Evolutionary conservation across 768 basidiomycete genomes (phyloP), one percentile per base, ranked within the genome.

Genomic region (Baorangia bicolor): DNA sequence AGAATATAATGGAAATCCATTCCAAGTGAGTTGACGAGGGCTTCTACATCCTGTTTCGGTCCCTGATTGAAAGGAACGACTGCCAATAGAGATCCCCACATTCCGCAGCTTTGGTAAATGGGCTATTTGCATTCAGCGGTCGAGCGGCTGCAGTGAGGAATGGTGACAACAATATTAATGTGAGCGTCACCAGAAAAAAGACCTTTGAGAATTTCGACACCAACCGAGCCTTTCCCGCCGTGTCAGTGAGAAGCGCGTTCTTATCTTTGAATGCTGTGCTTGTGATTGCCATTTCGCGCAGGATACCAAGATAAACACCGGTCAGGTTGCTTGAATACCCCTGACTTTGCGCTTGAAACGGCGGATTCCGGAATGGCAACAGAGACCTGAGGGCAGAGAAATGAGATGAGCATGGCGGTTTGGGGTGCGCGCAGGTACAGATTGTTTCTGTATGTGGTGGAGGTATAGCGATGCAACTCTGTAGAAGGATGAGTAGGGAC

Each of bases 31-130:
- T 98, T 95, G 63, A 99, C 87, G 49, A 99, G 85, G 5, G 95
- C 94, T 66, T 99, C 97, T 35, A 98, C 93, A 62, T 99, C 97
- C 71, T 98, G 97, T 74, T 94, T 97, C 4, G 97, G 98, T 27
- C 91, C 97, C 72, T 98, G 96, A 68, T 99, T 99, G 85, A 98
- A 99, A 14, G 97, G 97, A 33, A 99, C 96, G 48, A 99, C 96
- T 13, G 94, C 94, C 42, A 99, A 81, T n/a, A 94, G 90, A n/a
- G 96, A 95, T 9, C 95, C 96, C 60, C 92, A 88, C 63, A 92
- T 93, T 20, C 97, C 97, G 65, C 87, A 88, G 56, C 89, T 87
- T 73, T 98, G 97, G 84, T 89, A 99, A 73, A 98, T 95, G 42
- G 88, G 88, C 71, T 99, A 96, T 74, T 99, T 98, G 74, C 94